Evolutionary conservation across 768 basidiomycete genomes (phyloP), one percentile per base, ranked within the genome.

Genomic region (Xerocomellus intermedius): DNA sequence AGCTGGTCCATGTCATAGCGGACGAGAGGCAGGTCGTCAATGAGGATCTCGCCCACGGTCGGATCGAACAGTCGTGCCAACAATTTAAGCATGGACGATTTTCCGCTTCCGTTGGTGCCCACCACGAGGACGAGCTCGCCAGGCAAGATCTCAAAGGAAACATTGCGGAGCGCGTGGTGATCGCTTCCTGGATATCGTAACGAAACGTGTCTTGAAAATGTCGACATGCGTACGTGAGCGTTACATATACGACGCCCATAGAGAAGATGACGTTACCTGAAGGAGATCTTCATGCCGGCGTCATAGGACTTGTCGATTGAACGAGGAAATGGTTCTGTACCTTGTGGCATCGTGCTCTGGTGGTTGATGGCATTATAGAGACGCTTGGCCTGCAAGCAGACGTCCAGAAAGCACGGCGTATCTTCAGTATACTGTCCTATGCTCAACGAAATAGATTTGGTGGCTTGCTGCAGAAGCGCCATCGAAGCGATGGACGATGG

Each of bases 21-120:
- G 2, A 65, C 53, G 12, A 78, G 74, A 0, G 75, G 71, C 3
- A 64, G 36, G 8, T 73, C 76, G 49, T 84, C 78, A 33, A 84
- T 68, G 16, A 77, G 61, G 6, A 84, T 64, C 8, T 73, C 60
- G 0, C 82, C 83, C 0, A 69, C 65, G 0, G 73, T 71, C 0
- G 77, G 74, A 46, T 81, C 77, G 60, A 79, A 82, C 4, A 83
- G 61, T 1, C 81, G 69, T 0, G 80, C 71, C 5, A 85, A 65
- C 13, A 84, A 67, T 42, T 80, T 80, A 17, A 84, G 67, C 19
- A 83, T 44, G 2, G 69, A 55, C 12, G 66, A 69, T 50, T 69
- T 69, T 12, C 68, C 68, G 39, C 66, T 66, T 0, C 68, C 66
- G 36, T 69, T 69, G 32, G 54, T 51, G 22, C 71, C 71, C 1